phyloP scores from a whole-genome alignment of 805 yeast species.

The Zygotorulaspora florentina region DNA sequence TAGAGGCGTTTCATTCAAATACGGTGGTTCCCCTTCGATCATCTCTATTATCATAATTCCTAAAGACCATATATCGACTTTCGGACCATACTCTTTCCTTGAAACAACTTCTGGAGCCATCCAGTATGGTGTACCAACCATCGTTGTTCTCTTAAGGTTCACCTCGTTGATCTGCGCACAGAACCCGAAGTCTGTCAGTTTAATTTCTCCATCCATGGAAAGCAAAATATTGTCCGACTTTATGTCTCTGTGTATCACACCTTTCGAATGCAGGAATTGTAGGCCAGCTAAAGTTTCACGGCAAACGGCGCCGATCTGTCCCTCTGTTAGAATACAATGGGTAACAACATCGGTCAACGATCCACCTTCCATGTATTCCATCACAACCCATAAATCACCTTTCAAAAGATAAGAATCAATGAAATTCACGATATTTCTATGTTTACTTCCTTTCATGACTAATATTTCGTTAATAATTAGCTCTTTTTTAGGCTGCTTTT shows the following conservation, averaged over 20 bases:
- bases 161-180: conserved; percentile 89
- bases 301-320: conserved; percentile 92
- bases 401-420: conserved; percentile 76
- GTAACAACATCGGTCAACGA: conserved; percentile 93
- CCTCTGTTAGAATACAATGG: conserved; percentile 82
- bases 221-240: conserved; percentile 90
- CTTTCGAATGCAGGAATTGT: conserved; percentile 81
- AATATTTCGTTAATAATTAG: conserved; percentile 89
- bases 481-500: conserved; percentile 93
- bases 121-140: conserved; percentile 99
- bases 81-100: conserved; percentile 91
- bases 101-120: conserved; percentile 99
- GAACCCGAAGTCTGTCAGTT: conserved; percentile 92
- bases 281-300: conserved; percentile 86
- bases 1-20: conserved; percentile 91
- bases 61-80: conserved; percentile 95
- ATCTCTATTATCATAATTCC: conserved; percentile 98
- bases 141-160: conserved; percentile 85
- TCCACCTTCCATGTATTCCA: conserved; percentile 99
- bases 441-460: conserved; percentile 91
- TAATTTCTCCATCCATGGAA: conserved; percentile 80
- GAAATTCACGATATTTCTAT: conserved; percentile 89
- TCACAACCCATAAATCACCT: conserved; percentile 90
- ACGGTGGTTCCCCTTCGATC: conserved; percentile 99
- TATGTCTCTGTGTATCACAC: conserved; percentile 93